Evolutionary conservation across 1,284 basidiomycete species (phyloP).

Genomic region (Cutaneotrichosporon sp.): DNA sequence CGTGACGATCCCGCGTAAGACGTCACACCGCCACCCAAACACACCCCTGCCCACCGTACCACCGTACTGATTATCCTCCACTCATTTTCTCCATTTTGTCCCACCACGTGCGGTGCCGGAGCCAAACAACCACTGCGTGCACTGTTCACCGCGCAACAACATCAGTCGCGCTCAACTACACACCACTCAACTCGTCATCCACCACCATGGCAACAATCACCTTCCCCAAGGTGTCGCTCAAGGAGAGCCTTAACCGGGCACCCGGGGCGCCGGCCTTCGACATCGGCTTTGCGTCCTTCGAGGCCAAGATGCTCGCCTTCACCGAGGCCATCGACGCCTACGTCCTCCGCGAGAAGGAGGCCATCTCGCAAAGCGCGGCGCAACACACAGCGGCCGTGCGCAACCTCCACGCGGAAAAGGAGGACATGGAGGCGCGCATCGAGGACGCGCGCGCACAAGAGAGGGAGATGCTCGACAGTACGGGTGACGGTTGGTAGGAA

Average conservation of each 20-base stretch:
- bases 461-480: constrained; percentile 49
- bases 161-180: neutral
- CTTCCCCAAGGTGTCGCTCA: constrained; percentile 18
- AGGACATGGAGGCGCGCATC: constrained; percentile 45
- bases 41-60: neutral
- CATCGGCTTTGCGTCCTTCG: constrained; percentile 43
- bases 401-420: constrained; percentile 41
- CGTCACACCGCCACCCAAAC: neutral
- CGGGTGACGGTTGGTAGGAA: constrained; percentile 10
- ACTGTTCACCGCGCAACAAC: neutral
- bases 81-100: neutral
- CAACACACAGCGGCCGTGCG: constrained; percentile 36
- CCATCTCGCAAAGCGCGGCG: constrained; percentile 38
- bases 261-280: constrained; percentile 29
- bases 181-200: neutral
- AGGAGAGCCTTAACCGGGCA: constrained; percentile 3
- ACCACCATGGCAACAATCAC: constrained; percentile 16
- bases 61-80: neutral
- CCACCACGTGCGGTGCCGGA: neutral
- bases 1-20: neutral
- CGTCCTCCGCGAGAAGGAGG: constrained; percentile 38
- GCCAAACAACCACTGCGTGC: neutral
- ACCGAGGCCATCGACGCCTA: constrained; percentile 48
- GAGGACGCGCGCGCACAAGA: constrained; percentile 46
- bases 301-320: constrained; percentile 42